Evolutionary conservation across 257 asterid genomes (phyloP), one percentile per base, ranked within the genome.

Genomic region (Scutellaria barbata): DNA sequence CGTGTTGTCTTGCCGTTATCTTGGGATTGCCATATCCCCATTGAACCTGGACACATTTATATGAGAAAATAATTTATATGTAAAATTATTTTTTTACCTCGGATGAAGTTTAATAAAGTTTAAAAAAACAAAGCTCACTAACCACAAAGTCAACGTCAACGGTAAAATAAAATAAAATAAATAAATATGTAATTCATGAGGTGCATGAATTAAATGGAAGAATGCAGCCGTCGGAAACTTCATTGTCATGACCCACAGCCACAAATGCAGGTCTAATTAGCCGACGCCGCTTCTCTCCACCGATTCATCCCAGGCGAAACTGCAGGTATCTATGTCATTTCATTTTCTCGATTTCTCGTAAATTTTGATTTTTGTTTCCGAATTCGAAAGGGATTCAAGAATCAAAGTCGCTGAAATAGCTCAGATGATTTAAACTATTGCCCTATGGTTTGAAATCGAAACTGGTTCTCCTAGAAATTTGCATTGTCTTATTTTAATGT

Each of bases 211-310:
- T 30, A 30, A 30, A 30, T 30, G 35, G 35, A 30, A 30, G 35
- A 30, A 30, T 30, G 35, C 35, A 7, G 54, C 20, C 64, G 65
- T 40, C 63, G 33, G 73, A 17, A 67, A 46, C 18, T 66, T 18
- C 13, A 52, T 35, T 61, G 69, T 18, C 9, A 30, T 60, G 3
- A 6, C 65, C 30, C 73, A 63, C 42, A 63, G 42, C 81, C 73
- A 37, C 69, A 55, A 37, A 46, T 71, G 40, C 71, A 64, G 69
- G 60, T 46, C 55, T 59, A 48, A 76, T 60, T 60, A 39, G 53
- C 65, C 73, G 14, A 10, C 72, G 66, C 76, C 63, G 57, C 39
- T 10, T 14, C 14, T 68, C 75, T 51, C 75, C 68, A 58, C 66
- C 66, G 0, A 6, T 42, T 13, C 46, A 10, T 54, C 67, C 30